A percentile compares a stretch with the other conserved stretches of the same genome.
Evolutionary conservation across 768 basidiomycete genomes (phyloP).

Genomic region (Mycena rosella): DNA sequence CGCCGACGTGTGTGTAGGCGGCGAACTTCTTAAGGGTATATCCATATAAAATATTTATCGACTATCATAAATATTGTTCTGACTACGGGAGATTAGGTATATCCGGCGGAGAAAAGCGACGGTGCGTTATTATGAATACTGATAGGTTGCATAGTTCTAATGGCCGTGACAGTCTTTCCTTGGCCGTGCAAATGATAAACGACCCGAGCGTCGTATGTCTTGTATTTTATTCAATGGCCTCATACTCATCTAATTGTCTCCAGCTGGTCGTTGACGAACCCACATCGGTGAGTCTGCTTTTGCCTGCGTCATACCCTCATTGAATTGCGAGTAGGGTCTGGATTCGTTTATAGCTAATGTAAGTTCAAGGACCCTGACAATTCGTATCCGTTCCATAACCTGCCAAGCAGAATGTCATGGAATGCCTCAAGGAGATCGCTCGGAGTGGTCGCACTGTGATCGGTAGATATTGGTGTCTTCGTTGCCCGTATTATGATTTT

Average conservation of each 20-base stretch:
- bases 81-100: too few species aligned
- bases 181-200: conserved; percentile 58
- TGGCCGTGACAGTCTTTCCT: conserved; percentile 41
- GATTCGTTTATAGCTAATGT: conserved; percentile 57
- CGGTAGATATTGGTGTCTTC: not conserved
- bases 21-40: conserved; percentile 57
- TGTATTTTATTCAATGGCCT: not conserved
- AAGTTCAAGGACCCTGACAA: not conserved
- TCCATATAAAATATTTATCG: too few species aligned
- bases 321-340: conserved; percentile 45
- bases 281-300: conserved; percentile 34
- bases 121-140: too few species aligned
- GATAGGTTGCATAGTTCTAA: too few species aligned
- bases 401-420: conserved; percentile 52
- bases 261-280: conserved; percentile 50
- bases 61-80: too few species aligned
- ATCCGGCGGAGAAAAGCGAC: conserved; percentile 62
- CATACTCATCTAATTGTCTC: not conserved
- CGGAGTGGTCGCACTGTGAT: conserved; percentile 52
- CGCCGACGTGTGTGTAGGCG: conserved; percentile 61
- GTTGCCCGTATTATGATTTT: not conserved
- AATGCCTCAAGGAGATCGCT: conserved; percentile 55
- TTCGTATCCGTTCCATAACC: not conserved
- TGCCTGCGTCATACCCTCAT: not conserved
- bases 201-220: conserved; percentile 49